phyloP scores from a whole-genome alignment of 2,329 filamentous ascomycete genomes.

The Fusarium foetens region DNA sequence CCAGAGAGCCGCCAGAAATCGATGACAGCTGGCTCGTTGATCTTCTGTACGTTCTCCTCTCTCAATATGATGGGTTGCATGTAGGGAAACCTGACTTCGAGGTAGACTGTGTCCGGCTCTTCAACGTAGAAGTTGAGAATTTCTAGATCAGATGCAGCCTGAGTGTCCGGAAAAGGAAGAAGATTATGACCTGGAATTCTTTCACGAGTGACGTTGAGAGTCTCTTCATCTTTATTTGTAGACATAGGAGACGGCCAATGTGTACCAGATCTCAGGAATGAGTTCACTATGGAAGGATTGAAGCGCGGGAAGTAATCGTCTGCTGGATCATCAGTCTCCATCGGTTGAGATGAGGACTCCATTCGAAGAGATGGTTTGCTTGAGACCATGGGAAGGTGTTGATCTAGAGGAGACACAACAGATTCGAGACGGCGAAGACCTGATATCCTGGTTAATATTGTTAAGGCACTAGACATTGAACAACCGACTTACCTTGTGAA shows the following conservation, averaged over 20 bases:
- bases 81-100: background rate
- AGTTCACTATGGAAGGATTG: background rate
- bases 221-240: background rate
- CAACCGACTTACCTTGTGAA: background rate
- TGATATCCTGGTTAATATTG: background rate
- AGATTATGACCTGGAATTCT: too few relatives aligned
- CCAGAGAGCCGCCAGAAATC: background rate
- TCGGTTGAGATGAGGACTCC: background rate
- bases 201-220: background rate
- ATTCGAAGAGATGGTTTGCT: too few relatives aligned
- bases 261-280: background rate
- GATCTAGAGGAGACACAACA: background rate
- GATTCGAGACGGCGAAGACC: background rate
- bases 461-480: too few relatives aligned
- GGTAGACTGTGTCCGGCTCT: background rate
- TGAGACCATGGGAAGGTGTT: background rate
- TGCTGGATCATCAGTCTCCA: background rate
- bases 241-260: background rate
- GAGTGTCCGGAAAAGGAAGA: background rate
- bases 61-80: background rate
- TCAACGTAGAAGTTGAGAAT: background rate
- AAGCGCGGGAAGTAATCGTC: background rate
- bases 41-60: background rate
- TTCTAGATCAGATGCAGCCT: background rate
- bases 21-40: background rate